Percentiles rank a stretch among this genome's conserved stretches.
Evolutionary conservation across 352 stramenopile genomes (phyloP).

Genomic region (Phytophthora constricta): DNA sequence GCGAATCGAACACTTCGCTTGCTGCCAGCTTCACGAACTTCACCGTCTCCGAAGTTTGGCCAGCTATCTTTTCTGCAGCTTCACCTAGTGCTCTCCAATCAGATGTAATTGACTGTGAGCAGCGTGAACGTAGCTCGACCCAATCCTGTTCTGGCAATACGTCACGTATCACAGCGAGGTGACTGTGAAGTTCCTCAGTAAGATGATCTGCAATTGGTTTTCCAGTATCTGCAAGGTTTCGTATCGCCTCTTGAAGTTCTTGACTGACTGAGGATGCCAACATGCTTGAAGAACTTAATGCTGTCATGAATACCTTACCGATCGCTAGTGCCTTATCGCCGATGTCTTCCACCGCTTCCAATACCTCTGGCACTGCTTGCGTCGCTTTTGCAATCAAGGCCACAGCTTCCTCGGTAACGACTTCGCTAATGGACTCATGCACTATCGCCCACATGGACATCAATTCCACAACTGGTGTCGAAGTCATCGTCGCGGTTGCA

Average conservation of each 20-base stretch:
- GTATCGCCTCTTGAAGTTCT: conserved; percentile 39
- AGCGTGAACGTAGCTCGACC: conserved; percentile 11
- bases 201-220: conserved; percentile 11
- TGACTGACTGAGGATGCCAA: conserved; percentile 32
- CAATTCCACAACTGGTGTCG: conserved; percentile 27
- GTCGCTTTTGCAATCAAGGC: conserved; percentile 5
- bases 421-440: conserved; percentile 30
- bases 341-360: conserved; percentile 21
- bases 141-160: conserved; percentile 11
- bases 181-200: conserved; percentile 1
- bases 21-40: conserved; percentile 1
- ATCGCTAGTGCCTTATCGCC: conserved; percentile 22
- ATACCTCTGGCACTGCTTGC: neutral
- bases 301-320: conserved; percentile 29
- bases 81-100: conserved; percentile 19
- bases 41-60: neutral
- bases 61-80: conserved; percentile 6
- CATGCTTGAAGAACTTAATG: conserved; percentile 31
- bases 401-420: conserved; percentile 23
- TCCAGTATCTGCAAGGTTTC: conserved; percentile 30
- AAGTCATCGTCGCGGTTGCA: conserved; percentile 19
- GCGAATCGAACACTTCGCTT: conserved; percentile 42
- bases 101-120: conserved; percentile 10
- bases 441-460: conserved; percentile 40
- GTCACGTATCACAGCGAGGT: conserved; percentile 3